Conservation (phyloP, 2,329 filamentous ascomycete species). For the Botrytis tulipae region DNA sequence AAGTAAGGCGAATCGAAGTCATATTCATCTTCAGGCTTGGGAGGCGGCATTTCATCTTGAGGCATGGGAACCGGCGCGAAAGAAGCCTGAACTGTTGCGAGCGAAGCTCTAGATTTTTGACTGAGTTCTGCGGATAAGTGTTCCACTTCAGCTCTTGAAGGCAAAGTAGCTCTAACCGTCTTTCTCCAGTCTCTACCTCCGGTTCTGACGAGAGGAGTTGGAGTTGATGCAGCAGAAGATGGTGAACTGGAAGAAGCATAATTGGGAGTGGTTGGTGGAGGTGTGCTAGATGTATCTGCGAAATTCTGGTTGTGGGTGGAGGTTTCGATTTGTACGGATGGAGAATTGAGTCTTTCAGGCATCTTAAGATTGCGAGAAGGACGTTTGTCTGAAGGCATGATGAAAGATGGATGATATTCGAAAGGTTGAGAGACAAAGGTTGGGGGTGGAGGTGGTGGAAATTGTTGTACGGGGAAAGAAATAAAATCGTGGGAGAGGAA, state of each 20-base stretch:
- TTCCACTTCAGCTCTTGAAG: not conserved
- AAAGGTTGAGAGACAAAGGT: too few species aligned
- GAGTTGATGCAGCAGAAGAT: not conserved
- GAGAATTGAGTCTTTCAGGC: not conserved
- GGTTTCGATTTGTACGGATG: not conserved
- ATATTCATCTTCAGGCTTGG: not conserved
- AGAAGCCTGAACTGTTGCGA: not conserved
- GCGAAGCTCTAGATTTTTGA: not conserved
- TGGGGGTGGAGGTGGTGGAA: not conserved
- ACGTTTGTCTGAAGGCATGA: not conserved
- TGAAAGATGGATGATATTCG: not conserved
- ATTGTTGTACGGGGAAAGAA: not conserved
- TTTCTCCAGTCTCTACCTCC: not conserved
- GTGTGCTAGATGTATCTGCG: too few species aligned
- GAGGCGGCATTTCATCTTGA: too few species aligned
- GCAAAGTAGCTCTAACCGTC: not conserved
- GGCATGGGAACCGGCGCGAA: too few species aligned
- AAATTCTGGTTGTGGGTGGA: not conserved
- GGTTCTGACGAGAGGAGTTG: not conserved
- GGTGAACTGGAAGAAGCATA: not conserved
- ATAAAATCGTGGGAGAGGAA: not conserved
- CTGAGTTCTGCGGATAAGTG: not conserved
- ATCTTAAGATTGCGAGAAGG: not conserved
- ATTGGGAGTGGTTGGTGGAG: not conserved
- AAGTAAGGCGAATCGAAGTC: not conserved